Conservation (phyloP, 495 filamentous ascomycete species). For the Aspergillus nidulans region DNA sequence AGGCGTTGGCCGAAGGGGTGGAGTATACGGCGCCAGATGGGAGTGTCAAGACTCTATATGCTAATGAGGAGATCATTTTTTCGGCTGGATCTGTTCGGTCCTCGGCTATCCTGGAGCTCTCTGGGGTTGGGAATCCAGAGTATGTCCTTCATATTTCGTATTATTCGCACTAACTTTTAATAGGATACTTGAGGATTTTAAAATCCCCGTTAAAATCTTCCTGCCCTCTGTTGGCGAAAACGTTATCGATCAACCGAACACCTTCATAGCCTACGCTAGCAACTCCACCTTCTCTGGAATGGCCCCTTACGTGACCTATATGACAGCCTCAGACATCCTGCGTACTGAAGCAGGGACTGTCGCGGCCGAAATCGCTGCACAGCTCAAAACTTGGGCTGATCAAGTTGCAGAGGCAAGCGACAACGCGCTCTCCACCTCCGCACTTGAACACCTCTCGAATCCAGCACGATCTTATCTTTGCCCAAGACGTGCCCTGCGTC, state of each 20-base stretch:
- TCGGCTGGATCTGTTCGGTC: slow-evolving; percentile 56
- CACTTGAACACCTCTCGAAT: slow-evolving; percentile 31
- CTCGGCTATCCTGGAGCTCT: slow-evolving; percentile 55
- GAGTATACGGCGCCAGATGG: slow-evolving; percentile 19
- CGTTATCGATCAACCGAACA: slow-evolving; percentile 43
- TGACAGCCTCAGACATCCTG: slow-evolving; percentile 28
- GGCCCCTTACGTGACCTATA: slow-evolving; percentile 4
- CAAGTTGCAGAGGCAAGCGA: slow-evolving; percentile 23
- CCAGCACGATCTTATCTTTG: slow-evolving; percentile 43
- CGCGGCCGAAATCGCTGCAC: slow-evolving; percentile 17
- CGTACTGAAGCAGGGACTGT: slow-evolving; percentile 24
- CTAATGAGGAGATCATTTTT: slow-evolving; percentile 53
- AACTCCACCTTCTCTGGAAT: slow-evolving; percentile 8
- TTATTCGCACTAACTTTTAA: neutral
- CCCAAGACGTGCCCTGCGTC: slow-evolving; percentile 33
- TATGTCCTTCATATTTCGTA: neutral
- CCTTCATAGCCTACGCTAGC: slow-evolving; percentile 14
- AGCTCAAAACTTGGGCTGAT: slow-evolving; percentile 26
- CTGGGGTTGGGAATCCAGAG: slow-evolving; percentile 50
- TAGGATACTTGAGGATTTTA: slow-evolving; percentile 27
- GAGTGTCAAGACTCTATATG: slow-evolving; percentile 33
- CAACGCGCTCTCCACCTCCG: slow-evolving; percentile 14
- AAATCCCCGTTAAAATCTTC: slow-evolving; percentile 38
- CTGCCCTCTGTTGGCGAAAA: slow-evolving; percentile 45
- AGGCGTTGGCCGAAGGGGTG: slow-evolving; percentile 20